Evolutionary conservation across 1,284 basidiomycete genomes (phyloP).

Genomic region (Pisolithus thermaeus): DNA sequence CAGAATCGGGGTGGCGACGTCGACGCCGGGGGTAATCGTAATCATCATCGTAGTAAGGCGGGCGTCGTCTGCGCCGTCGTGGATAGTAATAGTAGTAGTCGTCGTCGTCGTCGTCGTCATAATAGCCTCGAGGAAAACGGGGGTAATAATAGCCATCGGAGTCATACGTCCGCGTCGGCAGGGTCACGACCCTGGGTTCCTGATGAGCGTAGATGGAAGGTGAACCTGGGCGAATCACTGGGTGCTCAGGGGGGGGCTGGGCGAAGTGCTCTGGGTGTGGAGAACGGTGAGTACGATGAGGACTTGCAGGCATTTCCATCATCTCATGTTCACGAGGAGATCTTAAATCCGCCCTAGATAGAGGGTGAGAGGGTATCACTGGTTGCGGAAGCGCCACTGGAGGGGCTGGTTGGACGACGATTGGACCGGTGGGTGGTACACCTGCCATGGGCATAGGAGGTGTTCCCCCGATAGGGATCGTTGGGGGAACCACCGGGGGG

Average conservation of each 20-base stretch:
- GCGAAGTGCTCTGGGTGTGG: not conserved
- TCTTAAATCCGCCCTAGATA: not conserved
- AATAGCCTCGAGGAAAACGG: slow-evolving; percentile 5
- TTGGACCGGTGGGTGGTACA: slow-evolving; percentile 5
- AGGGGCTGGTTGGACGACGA: slow-evolving; percentile 15
- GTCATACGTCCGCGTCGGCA: slow-evolving; percentile 4
- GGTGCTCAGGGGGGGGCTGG: not conserved
- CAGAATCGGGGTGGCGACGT: not conserved
- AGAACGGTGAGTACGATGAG: not conserved
- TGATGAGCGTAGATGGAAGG: slow-evolving; percentile 18
- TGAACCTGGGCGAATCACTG: slow-evolving; percentile 9
- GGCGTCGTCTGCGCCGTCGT: not conserved
- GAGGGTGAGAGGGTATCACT: not conserved
- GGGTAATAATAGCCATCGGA: slow-evolving; percentile 11
- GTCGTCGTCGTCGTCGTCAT: too few species aligned
- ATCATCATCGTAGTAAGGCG: slow-evolving; percentile 2
- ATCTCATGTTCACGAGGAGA: not conserved
- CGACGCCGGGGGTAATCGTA: not conserved
- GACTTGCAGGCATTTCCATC: not conserved
- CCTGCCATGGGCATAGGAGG: slow-evolving; percentile 4
- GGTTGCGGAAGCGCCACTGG: not conserved
- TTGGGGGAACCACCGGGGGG: not conserved
- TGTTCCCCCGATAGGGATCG: slow-evolving; percentile 9
- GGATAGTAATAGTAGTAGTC: not conserved
- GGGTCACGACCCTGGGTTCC: slow-evolving; percentile 4